phyloP scores from a whole-genome alignment of 1,284 basidiomycete species.

The Ceratobasidium sp. region DNA sequence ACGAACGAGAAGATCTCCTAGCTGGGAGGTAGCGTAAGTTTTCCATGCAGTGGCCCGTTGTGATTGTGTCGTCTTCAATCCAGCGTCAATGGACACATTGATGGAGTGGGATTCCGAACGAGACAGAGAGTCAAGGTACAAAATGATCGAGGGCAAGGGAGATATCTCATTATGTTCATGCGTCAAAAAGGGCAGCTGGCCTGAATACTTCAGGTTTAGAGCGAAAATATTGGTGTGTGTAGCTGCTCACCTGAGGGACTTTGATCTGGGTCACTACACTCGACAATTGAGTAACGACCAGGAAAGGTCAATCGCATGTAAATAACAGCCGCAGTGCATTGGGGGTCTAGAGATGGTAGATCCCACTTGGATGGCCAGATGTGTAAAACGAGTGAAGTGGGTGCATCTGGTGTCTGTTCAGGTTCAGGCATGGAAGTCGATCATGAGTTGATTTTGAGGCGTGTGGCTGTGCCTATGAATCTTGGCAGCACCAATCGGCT shows the following conservation, averaged over 20 bases:
- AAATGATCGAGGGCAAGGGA: constrained; percentile 68
- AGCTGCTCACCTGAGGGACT: constrained; percentile 73
- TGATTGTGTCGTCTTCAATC: constrained; percentile 60
- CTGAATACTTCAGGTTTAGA: constrained; percentile 55
- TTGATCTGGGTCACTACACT: constrained; percentile 74
- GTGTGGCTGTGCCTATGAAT: constrained; percentile 13
- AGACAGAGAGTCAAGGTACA: constrained; percentile 66
- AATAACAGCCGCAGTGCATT: constrained; percentile 70
- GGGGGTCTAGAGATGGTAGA: constrained; percentile 71
- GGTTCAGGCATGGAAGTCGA: constrained; percentile 19
- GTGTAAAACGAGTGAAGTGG: constrained; percentile 59
- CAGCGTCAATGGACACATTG: constrained; percentile 60
- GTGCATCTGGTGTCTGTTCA: neutral
- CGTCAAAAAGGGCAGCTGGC: constrained; percentile 74
- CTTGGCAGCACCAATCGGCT: neutral
- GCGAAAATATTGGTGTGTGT: no score
- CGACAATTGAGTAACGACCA: constrained; percentile 67
- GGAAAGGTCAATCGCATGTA: constrained; percentile 74
- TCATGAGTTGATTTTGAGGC: neutral
- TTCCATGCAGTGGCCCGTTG: constrained; percentile 69
- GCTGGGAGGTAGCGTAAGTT: constrained; percentile 69
- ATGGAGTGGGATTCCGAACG: constrained; percentile 36
- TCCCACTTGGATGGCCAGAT: constrained; percentile 75
- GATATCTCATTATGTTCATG: constrained; percentile 65
- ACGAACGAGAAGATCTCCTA: constrained; percentile 76